phyloP scores from a whole-genome alignment of 306 rosid genomes.

The Trifolium subterraneum region DNA sequence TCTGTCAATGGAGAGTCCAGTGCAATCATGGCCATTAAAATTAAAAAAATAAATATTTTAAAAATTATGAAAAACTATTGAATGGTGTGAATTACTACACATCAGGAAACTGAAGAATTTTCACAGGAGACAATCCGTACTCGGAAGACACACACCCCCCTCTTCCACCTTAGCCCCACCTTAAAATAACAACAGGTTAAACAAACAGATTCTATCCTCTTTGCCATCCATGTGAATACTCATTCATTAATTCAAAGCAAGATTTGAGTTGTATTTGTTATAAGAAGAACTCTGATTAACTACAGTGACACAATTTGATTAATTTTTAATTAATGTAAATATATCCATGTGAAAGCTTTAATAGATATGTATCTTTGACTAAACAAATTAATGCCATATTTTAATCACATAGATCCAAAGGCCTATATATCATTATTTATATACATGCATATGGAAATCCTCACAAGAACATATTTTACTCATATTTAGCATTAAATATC shows the following conservation, averaged over 20 bases:
- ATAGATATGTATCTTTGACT: slow-evolving; percentile 45
- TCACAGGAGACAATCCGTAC: too few species aligned
- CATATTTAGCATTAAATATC: slow-evolving; percentile 38
- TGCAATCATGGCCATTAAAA: too few species aligned
- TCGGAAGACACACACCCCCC: too few species aligned
- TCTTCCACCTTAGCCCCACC: too few species aligned
- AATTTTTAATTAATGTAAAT: slow-evolving; percentile 35
- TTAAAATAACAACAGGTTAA: too few species aligned
- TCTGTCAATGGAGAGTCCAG: too few species aligned
- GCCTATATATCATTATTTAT: slow-evolving; percentile 24
- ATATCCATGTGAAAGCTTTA: slow-evolving; percentile 50
- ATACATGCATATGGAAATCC: slow-evolving; percentile 46
- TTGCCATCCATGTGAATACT: slow-evolving; percentile 38
- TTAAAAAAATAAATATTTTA: too few species aligned
- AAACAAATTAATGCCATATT: slow-evolving; percentile 22
- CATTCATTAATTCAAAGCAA: slow-evolving; percentile 34
- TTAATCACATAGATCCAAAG: slow-evolving; percentile 41
- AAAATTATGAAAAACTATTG: too few species aligned
- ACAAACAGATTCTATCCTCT: too few species aligned
- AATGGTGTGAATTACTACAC: too few species aligned
- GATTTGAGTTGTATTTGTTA: slow-evolving; percentile 44
- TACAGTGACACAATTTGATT: slow-evolving; percentile 28
- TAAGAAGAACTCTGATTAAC: slow-evolving; percentile 21
- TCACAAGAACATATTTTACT: slow-evolving; percentile 32
- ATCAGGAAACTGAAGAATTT: too few species aligned